These are phyloP conservation scores for Pistacia vera DNA, from an alignment of 345 rosid species.

Conservation along the genomic window DNA sequence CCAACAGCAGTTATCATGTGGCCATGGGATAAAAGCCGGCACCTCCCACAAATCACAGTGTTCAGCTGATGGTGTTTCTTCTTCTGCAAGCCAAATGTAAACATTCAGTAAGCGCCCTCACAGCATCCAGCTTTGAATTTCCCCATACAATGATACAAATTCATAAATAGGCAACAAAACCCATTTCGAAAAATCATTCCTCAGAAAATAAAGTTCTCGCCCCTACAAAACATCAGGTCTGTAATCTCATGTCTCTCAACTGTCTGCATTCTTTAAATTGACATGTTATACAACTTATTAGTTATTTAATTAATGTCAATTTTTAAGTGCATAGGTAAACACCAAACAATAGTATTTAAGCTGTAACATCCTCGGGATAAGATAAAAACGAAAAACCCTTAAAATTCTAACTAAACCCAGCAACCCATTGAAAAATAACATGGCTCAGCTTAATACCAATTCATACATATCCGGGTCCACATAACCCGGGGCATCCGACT, in stretches of 20 bases:
- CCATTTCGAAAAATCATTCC: background rate
- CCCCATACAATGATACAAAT: background rate
- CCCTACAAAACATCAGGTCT: background rate
- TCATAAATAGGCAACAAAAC: background rate
- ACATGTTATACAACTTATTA: too few species aligned
- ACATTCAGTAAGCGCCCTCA: background rate
- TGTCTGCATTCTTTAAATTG: too few species aligned
- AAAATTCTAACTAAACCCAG: too few species aligned
- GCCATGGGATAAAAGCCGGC: conserved; percentile 90
- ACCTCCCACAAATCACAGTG: conserved; percentile 87
- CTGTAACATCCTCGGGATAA: too few species aligned
- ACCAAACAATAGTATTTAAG: too few species aligned
- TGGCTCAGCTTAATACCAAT: conserved; percentile 44
- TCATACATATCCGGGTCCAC: conserved; percentile 66
- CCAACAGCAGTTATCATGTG: conserved; percentile 97
- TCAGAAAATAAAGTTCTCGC: too few species aligned
- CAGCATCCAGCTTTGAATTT: background rate
- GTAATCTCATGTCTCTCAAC: too few species aligned
- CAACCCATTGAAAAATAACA: too few species aligned
- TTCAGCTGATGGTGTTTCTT: conserved; percentile 94
- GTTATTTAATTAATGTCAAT: too few species aligned
- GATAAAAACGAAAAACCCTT: too few species aligned
- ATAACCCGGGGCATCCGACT: conserved; percentile 78
- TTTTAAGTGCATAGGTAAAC: too few species aligned
- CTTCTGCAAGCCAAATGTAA: conserved; percentile 58